Base-by-base conservation (phyloP, 352 stramenopile species). In the Pythium dissotocum region DNA sequence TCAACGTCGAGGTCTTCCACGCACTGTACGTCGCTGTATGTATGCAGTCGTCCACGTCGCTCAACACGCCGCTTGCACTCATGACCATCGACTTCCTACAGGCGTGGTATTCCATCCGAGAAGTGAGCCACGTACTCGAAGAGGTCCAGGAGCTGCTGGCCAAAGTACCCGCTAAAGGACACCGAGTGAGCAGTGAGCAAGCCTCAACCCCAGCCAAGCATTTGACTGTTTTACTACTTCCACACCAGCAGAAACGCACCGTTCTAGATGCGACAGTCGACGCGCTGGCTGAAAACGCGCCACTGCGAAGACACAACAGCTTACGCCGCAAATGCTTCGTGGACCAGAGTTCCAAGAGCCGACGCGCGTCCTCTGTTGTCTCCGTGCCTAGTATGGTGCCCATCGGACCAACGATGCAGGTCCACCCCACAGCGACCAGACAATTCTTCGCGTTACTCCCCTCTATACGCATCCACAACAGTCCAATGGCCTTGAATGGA, bases 1-100 rank as follows among this genome's bases (percentile, higher is more conserved):
- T 88, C 58, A 83, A 83, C 28, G 72, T 80, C 8, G 74, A 88
- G 30, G 59, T 88, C 38, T 88, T 85, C 52, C 74, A 86, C 57
- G 61, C 78, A 28, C 57, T 88, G 0, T 88, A 73, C 24, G 72
- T 86, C 1, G 67, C 80, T 0, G 70, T 69, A 13, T 77, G 73
- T 21, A 76, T 88, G 58, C 71, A 84, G 49, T 76, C 53, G 3
- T 54, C 73, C 6, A 60, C 71, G 18, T 81, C 71, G 0, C 64
- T 68, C 30, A 38, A 35, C 4, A 77, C 77, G 2, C 73, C 65
- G 0, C 36, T 70, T 6, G 51, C 63, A 0, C 59, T 88, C 10
- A 78, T 81, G 53, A 18, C 16, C 2, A 40, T 84, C 2, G 77
- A 88, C 26, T 54, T 77, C 16, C 18, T 70, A 0, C 76, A 83